Base-by-base conservation (phyloP, 2,329 filamentous ascomycete genomes). In the Xylaria digitata region DNA sequence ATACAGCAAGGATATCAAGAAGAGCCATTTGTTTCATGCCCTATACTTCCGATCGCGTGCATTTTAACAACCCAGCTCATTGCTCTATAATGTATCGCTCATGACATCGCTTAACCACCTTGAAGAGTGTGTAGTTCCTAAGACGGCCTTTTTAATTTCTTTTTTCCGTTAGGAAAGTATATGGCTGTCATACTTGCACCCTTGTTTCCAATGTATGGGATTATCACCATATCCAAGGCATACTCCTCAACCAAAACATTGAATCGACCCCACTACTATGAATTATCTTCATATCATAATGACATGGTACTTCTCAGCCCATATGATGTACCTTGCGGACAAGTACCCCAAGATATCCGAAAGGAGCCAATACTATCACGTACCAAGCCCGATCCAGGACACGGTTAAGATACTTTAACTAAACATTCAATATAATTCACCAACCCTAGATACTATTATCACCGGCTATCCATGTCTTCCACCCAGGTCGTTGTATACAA, bases 1-100 rank as follows among this genome's bases (percentile, higher is more conserved):
- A 65, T 54, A 59, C 58, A 61, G 45, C 46, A 61, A 30, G 53
- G 54, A 63, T 52, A 49, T 50, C 49, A 52, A 61, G 55, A 58
- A 54, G 43, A 59, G 45, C 26, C 57, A 23, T 49, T 55, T 60
- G 26, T 59, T 58, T 43, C 57, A 61, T n/a, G 46, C 50, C 11
- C 8, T 34, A 5, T 23, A 11, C 50, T 30, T 32, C 15, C 32
- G 37, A 32, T 30, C 17, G 26, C 40, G 40, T 66, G 52, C 15
- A 19, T 32, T 34, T 30, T 8, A 48, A 23, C 50, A 40, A 13
- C 11, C 7, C 15, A 30, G 37, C 19, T 13, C 19, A 26, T 17
- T 3, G 5, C 26, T 9, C 15, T 15, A n/a, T 26, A 21, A 30
- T 17, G 26, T 26, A 26, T 2, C 37, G 6, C 17, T 32, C 6